Base-by-base conservation (phyloP, 78 protist genomes). In the Dictyostelium brefeldianum region DNA sequence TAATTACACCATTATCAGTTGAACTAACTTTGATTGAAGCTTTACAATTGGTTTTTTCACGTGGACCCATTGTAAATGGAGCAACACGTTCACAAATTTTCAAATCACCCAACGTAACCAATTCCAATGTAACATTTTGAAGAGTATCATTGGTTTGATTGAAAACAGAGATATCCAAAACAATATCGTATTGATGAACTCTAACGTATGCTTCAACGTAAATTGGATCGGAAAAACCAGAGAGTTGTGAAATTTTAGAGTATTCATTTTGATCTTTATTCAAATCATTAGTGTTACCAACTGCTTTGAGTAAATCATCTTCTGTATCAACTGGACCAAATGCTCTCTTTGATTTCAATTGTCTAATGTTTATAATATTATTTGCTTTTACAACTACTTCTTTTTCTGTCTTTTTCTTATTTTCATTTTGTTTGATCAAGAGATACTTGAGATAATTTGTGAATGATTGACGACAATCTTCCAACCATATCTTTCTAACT, bases 1-100 rank as follows among this genome's bases (percentile, higher is more conserved):
- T 96, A 48, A 98, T 97, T 92, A 97, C 82, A 54, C 99, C 99
- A 4, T 98, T 96, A 73, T 98, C 99, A n/a, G 99, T 98, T 11
- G 98, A 97, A 1, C 98, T 91, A 29, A 98, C 98, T 91, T 98
- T 98, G 91, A 98, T 91, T 70, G 78, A 81, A 0, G 99, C 93
- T 70, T 82, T 93, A 56, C 90, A 74, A 62, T 18, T 82, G 17
- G 81, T 20, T 47, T 75, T 62, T 80, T 92, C 98, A 75, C 90
- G 78, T 20, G 99, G 97, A 29, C 89, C 97, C 67, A 98, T 22
- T 22, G 98, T 95, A 92, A 92, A 75, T 25, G 85, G 43, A 75
- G 80, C 94, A 41, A 99, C 99, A 59, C 98, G 29, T 90, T 98
- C 99, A 74, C 95, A 92, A 36, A 98, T 96, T 91, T 97, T 97